These are phyloP conservation scores for Boletus nobilissimus DNA, from an alignment of 1,284 basidiomycete species.

Conservation along the genomic window DNA sequence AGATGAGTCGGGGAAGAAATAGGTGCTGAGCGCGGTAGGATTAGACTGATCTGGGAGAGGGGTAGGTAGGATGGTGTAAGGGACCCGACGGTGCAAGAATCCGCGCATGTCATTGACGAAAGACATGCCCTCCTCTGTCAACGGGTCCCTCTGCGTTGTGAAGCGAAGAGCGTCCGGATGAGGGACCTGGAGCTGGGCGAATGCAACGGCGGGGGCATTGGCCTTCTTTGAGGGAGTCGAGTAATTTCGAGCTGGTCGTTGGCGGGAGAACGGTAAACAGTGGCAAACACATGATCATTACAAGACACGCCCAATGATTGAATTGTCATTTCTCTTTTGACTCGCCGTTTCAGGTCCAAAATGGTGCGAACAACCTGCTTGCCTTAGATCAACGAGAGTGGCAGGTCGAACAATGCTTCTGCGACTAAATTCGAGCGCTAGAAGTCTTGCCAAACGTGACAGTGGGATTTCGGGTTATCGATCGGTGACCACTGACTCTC, in stretches of 20 bases:
- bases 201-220: slow-evolving; percentile 63
- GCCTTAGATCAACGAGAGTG: too few relatives aligned
- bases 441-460: background rate
- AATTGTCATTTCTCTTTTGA: too few relatives aligned
- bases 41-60: slow-evolving; percentile 62
- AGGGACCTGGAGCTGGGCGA: slow-evolving; percentile 51
- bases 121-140: slow-evolving; percentile 35
- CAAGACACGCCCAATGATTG: too few relatives aligned
- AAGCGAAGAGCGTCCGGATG: slow-evolving; percentile 54
- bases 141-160: slow-evolving; percentile 36
- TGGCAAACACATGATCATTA: too few relatives aligned
- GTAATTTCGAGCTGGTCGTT: slow-evolving; percentile 74
- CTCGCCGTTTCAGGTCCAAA: too few relatives aligned
- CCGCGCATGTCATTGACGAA: slow-evolving; percentile 51
- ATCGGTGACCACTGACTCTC: too few relatives aligned
- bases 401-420: background rate
- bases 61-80: slow-evolving; percentile 70
- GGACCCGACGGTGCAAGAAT: slow-evolving; percentile 59
- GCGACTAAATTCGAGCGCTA: background rate
- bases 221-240: slow-evolving; percentile 66
- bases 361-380: too few relatives aligned
- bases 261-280: slow-evolving; percentile 71
- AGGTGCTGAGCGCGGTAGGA: slow-evolving; percentile 53
- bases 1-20: slow-evolving; percentile 71
- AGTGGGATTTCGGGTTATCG: background rate